phyloP scores from a whole-genome alignment of 768 basidiomycete species.

The Astraeus odoratus region DNA sequence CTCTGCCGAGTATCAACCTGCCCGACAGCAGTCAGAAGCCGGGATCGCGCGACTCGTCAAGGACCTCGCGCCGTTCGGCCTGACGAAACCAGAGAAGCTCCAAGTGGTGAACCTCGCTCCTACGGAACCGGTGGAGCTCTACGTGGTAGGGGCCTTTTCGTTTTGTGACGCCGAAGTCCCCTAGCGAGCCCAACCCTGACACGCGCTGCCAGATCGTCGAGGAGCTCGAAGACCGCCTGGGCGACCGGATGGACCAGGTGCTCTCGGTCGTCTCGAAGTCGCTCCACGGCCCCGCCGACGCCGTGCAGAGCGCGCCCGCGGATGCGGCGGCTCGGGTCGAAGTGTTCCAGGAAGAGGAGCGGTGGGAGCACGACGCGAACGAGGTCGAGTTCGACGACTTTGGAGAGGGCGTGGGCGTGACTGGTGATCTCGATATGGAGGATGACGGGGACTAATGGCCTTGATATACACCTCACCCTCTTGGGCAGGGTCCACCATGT shows the following conservation, averaged over 20 bases:
- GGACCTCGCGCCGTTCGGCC: conserved; percentile 54
- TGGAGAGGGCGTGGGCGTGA: conserved; percentile 59
- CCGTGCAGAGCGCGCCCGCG: neutral
- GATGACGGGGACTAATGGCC: conserved; percentile 34
- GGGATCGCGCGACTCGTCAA: conserved; percentile 62
- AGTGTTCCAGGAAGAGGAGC: conserved; percentile 15
- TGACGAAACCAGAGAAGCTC: conserved; percentile 90
- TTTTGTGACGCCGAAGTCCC: too few relatives aligned
- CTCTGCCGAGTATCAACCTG: conserved; percentile 66
- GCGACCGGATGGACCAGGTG: conserved; percentile 62
- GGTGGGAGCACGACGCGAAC: conserved; percentile 34
- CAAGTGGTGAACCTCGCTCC: conserved; percentile 91
- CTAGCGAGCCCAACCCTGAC: neutral
- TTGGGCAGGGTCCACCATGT: too few relatives aligned
- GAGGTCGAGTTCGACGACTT: conserved; percentile 58
- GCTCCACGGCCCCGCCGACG: conserved; percentile 5
- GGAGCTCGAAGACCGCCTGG: conserved; percentile 80
- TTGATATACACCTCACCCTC: too few relatives aligned
- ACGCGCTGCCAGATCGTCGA: conserved; percentile 68
- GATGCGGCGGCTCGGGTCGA: conserved; percentile 4
- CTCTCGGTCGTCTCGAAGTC: conserved; percentile 49
- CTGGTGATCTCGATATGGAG: conserved; percentile 67
- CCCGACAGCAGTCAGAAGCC: conserved; percentile 53
- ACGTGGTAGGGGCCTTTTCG: conserved; percentile 57
- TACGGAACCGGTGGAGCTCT: conserved; percentile 74